Percentiles rank a stretch among this genome's conserved stretches.
Evolutionary conservation across 495 filamentous ascomycete genomes (phyloP).

Genomic region (Pyrenopolyporus hunteri): DNA sequence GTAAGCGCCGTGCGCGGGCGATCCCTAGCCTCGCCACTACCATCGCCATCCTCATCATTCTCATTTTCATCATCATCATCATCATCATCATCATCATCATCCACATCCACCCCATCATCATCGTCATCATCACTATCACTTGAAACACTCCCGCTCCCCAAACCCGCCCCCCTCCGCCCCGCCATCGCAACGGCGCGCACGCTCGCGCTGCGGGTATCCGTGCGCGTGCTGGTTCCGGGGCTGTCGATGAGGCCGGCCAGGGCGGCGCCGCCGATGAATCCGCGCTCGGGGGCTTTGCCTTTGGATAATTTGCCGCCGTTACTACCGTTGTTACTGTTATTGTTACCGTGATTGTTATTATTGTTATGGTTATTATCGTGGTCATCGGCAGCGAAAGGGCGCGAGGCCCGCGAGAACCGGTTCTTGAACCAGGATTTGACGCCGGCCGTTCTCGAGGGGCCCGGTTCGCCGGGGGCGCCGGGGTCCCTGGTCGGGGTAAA

Average conservation of each 20-base stretch:
- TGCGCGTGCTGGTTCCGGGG: constrained; percentile 40
- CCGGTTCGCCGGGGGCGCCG: constrained; percentile 21
- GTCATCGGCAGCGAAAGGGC: no score
- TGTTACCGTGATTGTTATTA: no score
- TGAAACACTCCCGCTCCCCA: no score
- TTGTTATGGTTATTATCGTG: no score
- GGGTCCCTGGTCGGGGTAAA: constrained; percentile 11
- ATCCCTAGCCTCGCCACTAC: constrained; percentile 27
- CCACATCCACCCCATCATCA: not conserved
- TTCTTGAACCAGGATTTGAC: constrained; percentile 68
- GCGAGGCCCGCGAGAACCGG: constrained; percentile 56
- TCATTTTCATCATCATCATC: constrained; percentile 13
- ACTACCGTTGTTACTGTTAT: no score
- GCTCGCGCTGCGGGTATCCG: constrained; percentile 45
- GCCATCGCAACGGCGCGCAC: constrained; percentile 60
- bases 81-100: constrained; percentile 1
- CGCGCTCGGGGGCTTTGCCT: constrained; percentile 41
- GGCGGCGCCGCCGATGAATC: constrained; percentile 57
- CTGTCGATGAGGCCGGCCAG: constrained; percentile 48
- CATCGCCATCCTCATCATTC: constrained; percentile 25
- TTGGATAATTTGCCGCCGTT: constrained; percentile 40
- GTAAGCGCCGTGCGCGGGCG: constrained; percentile 28
- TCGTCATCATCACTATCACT: not conserved
- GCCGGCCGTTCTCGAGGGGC: constrained; percentile 45
- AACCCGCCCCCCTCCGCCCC: constrained; percentile 35